Evolutionary conservation across 768 basidiomycete genomes (phyloP).

Genomic region (Phlebiopsis flavidoalba): DNA sequence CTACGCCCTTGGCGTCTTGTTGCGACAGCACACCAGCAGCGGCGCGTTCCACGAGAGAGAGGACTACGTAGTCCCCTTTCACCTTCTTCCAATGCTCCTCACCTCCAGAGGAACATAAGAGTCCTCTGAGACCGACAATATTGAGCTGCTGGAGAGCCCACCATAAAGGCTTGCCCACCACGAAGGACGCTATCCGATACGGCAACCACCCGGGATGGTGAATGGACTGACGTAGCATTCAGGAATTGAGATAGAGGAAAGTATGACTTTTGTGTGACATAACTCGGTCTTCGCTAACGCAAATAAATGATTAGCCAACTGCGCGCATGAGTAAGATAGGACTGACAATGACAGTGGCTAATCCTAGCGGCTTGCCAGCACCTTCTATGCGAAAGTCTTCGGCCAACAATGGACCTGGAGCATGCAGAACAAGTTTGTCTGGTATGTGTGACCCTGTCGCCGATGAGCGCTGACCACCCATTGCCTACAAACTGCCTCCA

Average conservation of each 20-base stretch:
- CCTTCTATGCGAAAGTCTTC: slow-evolving; percentile 61
- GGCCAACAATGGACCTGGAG: slow-evolving; percentile 40
- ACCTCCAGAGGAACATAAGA: slow-evolving; percentile 31
- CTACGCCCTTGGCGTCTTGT: slow-evolving; percentile 36
- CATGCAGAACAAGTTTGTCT: slow-evolving; percentile 60
- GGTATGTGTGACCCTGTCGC: slow-evolving; percentile 2
- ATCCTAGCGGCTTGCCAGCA: slow-evolving; percentile 69
- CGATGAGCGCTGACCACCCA: slow-evolving; percentile 43
- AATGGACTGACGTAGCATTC: slow-evolving; percentile 49
- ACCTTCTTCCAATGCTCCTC: slow-evolving; percentile 46
- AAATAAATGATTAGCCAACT: slow-evolving; percentile 23
- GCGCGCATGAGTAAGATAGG: not conserved
- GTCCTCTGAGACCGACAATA: slow-evolving; percentile 59
- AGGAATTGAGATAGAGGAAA: slow-evolving; percentile 54
- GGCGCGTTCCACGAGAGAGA: slow-evolving; percentile 59
- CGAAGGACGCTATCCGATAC: slow-evolving; percentile 59
- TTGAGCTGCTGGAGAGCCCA: slow-evolving; percentile 83
- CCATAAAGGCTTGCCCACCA: slow-evolving; percentile 78
- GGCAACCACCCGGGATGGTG: slow-evolving; percentile 68
- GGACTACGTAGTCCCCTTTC: slow-evolving; percentile 69
- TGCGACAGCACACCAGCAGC: slow-evolving; percentile 50
- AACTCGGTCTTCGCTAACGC: slow-evolving; percentile 70
- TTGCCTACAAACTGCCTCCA: slow-evolving; percentile 56
- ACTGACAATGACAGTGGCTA: slow-evolving; percentile 73
- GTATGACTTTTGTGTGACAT: slow-evolving; percentile 34